Conservation (phyloP, 441 rosid genomes). For the Capsella rubella region DNA sequence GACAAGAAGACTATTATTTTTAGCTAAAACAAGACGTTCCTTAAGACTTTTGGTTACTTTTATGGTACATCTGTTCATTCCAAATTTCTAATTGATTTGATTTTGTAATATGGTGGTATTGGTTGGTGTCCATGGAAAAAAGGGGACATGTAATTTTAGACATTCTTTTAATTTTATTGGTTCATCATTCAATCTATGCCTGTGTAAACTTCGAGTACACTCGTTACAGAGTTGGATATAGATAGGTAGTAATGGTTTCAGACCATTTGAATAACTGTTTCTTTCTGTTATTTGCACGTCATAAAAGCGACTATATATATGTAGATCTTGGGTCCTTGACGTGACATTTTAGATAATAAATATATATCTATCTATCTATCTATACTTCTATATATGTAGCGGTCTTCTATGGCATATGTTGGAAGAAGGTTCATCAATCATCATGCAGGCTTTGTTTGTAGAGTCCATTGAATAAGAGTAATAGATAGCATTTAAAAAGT, state of each 20-base stretch:
- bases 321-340: not conserved
- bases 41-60: conserved; percentile 31
- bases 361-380: no score
- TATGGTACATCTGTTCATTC: conserved; percentile 30
- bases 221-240: not conserved
- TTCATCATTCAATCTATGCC: conserved; percentile 28
- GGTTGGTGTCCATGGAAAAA: conserved; percentile 22
- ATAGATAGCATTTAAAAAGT: not conserved
- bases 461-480: not conserved
- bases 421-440: no score
- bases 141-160: conserved; percentile 14
- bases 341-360: no score
- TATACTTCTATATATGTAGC: no score
- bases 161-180: conserved; percentile 35
- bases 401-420: no score
- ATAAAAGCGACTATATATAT: not conserved
- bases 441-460: not conserved
- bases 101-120: conserved; percentile 36
- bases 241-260: no score
- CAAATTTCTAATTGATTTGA: conserved; percentile 31
- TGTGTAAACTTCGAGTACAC: conserved; percentile 14
- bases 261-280: not conserved
- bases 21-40: conserved; percentile 17
- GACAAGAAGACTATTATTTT: not conserved
- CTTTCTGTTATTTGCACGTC: not conserved